phyloP scores from a whole-genome alignment of 352 stramenopile genomes.

The Phytophthora meadii region DNA sequence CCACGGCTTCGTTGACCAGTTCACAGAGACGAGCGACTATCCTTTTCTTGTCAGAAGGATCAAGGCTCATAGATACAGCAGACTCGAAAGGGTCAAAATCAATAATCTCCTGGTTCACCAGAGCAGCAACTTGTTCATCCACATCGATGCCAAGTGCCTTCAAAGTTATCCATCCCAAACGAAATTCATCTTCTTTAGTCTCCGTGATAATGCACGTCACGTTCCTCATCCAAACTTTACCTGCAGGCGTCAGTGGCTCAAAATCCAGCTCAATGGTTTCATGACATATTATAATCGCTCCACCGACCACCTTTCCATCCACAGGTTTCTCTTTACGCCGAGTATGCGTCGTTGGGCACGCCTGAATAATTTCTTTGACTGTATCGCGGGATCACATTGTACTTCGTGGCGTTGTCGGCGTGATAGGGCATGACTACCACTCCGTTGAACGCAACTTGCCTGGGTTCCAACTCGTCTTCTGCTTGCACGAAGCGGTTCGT shows the following conservation, averaged over 20 bases:
- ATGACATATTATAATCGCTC: not conserved
- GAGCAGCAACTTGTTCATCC: not conserved
- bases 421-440: too few relatives aligned
- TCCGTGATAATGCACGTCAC: not conserved
- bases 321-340: too few relatives aligned
- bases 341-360: too few relatives aligned
- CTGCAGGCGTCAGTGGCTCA: not conserved
- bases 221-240: not conserved
- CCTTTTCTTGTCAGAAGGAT: not conserved
- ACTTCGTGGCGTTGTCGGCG: too few relatives aligned
- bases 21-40: not conserved
- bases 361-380: too few relatives aligned
- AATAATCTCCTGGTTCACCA: not conserved
- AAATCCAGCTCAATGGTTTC: not conserved
- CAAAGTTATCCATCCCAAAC: not conserved
- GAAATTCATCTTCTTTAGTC: not conserved
- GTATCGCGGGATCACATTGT: too few relatives aligned
- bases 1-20: not conserved
- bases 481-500: too few relatives aligned
- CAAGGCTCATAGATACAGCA: not conserved
- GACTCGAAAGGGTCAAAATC: not conserved
- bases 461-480: too few relatives aligned
- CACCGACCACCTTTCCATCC: not conserved
- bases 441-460: too few relatives aligned
- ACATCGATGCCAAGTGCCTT: not conserved